Evolutionary conservation across 768 basidiomycete genomes (phyloP).

Genomic region (Podaxis sp.): DNA sequence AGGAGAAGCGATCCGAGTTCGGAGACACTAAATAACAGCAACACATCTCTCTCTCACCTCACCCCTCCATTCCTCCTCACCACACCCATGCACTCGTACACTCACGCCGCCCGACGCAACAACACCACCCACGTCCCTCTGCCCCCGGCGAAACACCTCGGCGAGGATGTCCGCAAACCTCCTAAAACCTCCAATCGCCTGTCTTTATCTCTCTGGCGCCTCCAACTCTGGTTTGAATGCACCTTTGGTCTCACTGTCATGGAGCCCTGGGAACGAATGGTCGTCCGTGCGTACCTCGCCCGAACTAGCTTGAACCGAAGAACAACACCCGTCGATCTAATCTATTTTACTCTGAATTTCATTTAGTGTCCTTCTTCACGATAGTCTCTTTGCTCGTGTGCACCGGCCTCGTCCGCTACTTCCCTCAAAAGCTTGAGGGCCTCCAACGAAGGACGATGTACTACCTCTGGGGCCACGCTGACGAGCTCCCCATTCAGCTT

Average conservation of each 20-base stretch:
- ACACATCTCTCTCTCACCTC: neutral
- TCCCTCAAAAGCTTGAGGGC: slow-evolving; percentile 39
- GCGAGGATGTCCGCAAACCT: slow-evolving; percentile 9
- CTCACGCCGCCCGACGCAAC: neutral
- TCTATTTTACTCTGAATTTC: neutral
- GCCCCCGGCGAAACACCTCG: slow-evolving; percentile 1
- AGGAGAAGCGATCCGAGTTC: neutral
- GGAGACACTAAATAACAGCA: neutral
- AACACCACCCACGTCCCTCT: neutral
- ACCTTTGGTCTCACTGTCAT: slow-evolving; percentile 50
- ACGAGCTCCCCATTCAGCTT: slow-evolving; percentile 16
- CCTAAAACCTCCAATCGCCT: neutral
- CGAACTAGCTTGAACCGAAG: neutral
- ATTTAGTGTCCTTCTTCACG: slow-evolving; percentile 36
- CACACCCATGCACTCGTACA: neutral
- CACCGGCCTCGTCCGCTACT: slow-evolving; percentile 38
- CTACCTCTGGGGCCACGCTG: slow-evolving; percentile 46
- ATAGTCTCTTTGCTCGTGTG: slow-evolving; percentile 34
- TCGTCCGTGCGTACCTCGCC: slow-evolving; percentile 28
- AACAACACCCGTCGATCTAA: neutral
- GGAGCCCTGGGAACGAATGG: slow-evolving; percentile 50
- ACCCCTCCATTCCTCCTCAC: neutral
- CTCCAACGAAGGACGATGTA: slow-evolving; percentile 41
- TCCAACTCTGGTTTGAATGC: slow-evolving; percentile 49
- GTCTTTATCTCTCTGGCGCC: slow-evolving; percentile 37